Conservation (phyloP, 768 basidiomycete genomes). For the Artomyces pyxidatus region DNA sequence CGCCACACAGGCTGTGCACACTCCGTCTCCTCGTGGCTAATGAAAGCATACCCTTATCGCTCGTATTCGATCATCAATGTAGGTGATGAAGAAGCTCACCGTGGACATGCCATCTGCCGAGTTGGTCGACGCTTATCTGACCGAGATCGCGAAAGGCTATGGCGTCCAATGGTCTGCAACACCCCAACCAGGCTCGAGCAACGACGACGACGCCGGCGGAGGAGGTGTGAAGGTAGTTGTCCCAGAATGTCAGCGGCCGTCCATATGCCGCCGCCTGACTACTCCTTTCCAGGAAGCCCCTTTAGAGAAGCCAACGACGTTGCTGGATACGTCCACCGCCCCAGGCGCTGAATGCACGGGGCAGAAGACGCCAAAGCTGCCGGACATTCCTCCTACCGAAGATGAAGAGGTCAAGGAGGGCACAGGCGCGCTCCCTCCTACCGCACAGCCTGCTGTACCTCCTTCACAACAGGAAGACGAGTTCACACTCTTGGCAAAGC, state of each 20-base stretch:
- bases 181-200: slow-evolving; percentile 20
- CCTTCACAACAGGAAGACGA: slow-evolving; percentile 48
- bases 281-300: neutral
- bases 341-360: slow-evolving; percentile 14
- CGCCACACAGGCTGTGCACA: neutral
- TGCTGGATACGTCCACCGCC: neutral
- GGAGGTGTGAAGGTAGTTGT: slow-evolving; percentile 9
- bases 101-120: slow-evolving; percentile 60
- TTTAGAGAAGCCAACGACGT: neutral
- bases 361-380: slow-evolving; percentile 34
- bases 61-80: no score
- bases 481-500: slow-evolving; percentile 65
- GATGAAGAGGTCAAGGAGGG: slow-evolving; percentile 27
- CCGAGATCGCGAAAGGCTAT: slow-evolving; percentile 87
- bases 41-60: no score
- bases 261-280: neutral
- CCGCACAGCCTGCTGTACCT: slow-evolving; percentile 18
- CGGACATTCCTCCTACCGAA: slow-evolving; percentile 45
- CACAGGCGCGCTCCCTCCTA: slow-evolving; percentile 19
- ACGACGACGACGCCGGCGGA: slow-evolving; percentile 20
- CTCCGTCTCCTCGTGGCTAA: neutral
- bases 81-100: slow-evolving; percentile 73
- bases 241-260: neutral
- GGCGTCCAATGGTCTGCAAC: slow-evolving; percentile 56
- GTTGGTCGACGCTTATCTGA: slow-evolving; percentile 82